Evolutionary conservation across 257 asterid species (phyloP), one percentile per base, ranked within the genome.

Genomic region (Scutellaria barbata): DNA sequence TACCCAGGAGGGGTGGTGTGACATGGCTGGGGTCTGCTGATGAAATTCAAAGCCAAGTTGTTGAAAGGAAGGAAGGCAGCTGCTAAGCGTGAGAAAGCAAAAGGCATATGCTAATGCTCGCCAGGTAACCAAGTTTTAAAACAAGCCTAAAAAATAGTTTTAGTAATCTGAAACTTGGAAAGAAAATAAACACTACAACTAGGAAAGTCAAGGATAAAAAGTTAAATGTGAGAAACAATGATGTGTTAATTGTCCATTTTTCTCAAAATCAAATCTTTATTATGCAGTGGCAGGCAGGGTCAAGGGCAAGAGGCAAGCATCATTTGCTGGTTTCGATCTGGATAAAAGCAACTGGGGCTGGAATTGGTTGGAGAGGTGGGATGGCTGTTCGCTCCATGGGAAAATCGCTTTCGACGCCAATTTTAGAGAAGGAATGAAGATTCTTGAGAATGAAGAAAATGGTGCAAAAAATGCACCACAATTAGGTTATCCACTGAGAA

Each of bases 311-410:
- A n/a, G n/a, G 68, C 95, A 79, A 13, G 25, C 54, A 42, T 43
- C 68, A 3, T 75, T 69, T 22, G 60, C 82, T 69, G 88, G 88
- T 59, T 86, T 85, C 65, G 88, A 89, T 80, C 90, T 95, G 10
- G 95, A 89, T 46, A 88, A 80, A 65, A 77, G 79, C 80, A 82
- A 82, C 81, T 94, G 99, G 99, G 95, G 96, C 12, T 94, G 96
- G 97, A 94, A 91, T 74, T 94, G 99, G 99, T 78, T 91, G 81
- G 99, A 94, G 81, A 83, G 97, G 80, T 91, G 99, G n/a, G 98
- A 91, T 89, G 99, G 95, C 90, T 30, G 93, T 91, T 75, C 96
- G 96, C n/a, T 61, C 99, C 99, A 2, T 94, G 99, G 99, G 96
- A 94, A 77, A 89, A 87, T 37, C 88, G 89, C 30, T 86, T 63